These are phyloP conservation scores for Tylopilus sp. DNA, from an alignment of 1,284 basidiomycete species.

Conservation along the genomic window DNA sequence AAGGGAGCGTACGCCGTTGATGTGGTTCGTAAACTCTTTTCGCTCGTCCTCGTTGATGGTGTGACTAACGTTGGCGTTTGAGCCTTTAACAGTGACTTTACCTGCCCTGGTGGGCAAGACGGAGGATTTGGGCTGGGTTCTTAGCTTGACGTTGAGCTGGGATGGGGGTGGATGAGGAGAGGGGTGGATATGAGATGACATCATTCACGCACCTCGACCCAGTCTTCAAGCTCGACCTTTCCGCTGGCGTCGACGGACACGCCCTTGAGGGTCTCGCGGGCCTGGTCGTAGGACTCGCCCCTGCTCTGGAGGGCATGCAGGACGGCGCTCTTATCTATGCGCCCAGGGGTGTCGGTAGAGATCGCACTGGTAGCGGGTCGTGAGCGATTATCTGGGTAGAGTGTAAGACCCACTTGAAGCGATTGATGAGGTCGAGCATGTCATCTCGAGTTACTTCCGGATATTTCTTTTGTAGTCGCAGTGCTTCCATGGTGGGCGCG, in stretches of 20 bases:
- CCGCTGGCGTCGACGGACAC: slow-evolving; percentile 94
- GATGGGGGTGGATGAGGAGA: slow-evolving; percentile 15
- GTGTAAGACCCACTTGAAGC: slow-evolving; percentile 77
- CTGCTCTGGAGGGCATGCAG: slow-evolving; percentile 72
- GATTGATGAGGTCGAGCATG: slow-evolving; percentile 88
- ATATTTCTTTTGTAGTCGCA: slow-evolving; percentile 90
- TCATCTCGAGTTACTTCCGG: slow-evolving; percentile 89
- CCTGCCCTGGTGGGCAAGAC: slow-evolving; percentile 75
- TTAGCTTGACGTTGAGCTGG: slow-evolving; percentile 81
- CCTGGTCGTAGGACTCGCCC: slow-evolving; percentile 90
- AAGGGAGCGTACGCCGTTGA: slow-evolving; percentile 68
- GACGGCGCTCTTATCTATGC: slow-evolving; percentile 79
- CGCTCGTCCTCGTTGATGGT: slow-evolving; percentile 98
- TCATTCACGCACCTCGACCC: slow-evolving; percentile 73
- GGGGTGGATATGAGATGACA: slow-evolving; percentile 15
- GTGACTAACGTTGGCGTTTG: slow-evolving; percentile 94
- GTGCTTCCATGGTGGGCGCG: slow-evolving; percentile 82
- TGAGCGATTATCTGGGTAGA: background rate
- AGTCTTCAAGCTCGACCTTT: slow-evolving; percentile 96
- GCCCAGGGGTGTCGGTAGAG: slow-evolving; percentile 80
- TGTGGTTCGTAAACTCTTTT: slow-evolving; percentile 95
- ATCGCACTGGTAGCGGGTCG: slow-evolving; percentile 54
- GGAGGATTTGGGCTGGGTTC: slow-evolving; percentile 48
- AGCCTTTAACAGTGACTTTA: slow-evolving; percentile 92
- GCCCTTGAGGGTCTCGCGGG: slow-evolving; percentile 88